phyloP scores from a whole-genome alignment of 768 basidiomycete genomes.

The Mycena rebaudengoi region DNA sequence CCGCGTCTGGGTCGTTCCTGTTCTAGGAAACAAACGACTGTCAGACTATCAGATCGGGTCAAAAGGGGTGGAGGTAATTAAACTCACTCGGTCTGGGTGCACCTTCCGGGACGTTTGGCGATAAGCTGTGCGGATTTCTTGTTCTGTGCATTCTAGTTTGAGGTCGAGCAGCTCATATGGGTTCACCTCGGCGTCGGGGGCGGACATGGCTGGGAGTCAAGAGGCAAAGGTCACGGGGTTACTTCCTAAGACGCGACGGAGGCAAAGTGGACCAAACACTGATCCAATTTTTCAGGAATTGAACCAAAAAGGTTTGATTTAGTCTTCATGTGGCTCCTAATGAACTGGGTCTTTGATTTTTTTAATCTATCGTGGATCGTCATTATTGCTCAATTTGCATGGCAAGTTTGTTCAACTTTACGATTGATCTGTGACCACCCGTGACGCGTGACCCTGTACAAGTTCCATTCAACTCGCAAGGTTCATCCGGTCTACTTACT shows the following conservation, averaged over 20 bases:
- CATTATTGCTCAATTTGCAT: no score
- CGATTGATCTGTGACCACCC: no score
- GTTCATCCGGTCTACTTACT: no score
- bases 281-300: no score
- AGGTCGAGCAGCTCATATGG: constrained; percentile 79
- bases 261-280: background rate
- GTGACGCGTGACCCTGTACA: no score
- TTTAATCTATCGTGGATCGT: no score
- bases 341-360: no score
- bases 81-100: constrained; percentile 85
- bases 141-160: constrained; percentile 71
- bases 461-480: no score
- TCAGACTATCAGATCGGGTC: constrained; percentile 21
- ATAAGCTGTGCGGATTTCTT: constrained; percentile 83
- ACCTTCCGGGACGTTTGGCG: constrained; percentile 83
- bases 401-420: no score
- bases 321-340: no score
- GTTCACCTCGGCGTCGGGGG: constrained; percentile 64
- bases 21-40: constrained; percentile 64
- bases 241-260: background rate
- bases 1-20: constrained; percentile 83
- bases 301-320: no score
- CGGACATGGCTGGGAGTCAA: background rate
- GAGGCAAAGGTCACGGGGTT: background rate
- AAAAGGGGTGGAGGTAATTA: background rate